Percentiles rank a stretch among this genome's conserved stretches.
These are phyloP conservation scores for Candida ipomoeae DNA, from an alignment of 805 yeast species.

Conservation along the genomic window DNA sequence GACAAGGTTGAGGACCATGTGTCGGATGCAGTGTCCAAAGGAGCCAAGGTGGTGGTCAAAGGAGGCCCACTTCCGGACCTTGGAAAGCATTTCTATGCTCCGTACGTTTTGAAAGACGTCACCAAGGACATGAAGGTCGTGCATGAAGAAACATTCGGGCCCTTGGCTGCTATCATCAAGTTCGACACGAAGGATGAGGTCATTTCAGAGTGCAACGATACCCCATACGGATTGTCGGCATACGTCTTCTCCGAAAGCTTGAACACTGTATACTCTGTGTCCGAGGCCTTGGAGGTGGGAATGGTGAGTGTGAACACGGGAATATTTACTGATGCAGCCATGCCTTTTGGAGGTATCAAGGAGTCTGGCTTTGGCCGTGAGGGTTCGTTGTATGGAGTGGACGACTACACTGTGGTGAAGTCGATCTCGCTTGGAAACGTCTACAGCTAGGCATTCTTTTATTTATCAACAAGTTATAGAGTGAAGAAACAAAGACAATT, in stretches of 20 bases:
- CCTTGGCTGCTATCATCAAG: constrained; percentile 53
- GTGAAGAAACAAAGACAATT: too few species aligned
- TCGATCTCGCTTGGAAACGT: constrained; percentile 48
- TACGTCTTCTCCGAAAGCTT: constrained; percentile 53
- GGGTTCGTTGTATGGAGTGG: constrained; percentile 59
- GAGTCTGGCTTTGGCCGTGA: constrained; percentile 71
- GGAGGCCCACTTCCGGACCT: constrained; percentile 51
- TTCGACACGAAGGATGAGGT: constrained; percentile 55
- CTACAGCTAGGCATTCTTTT: constrained; percentile 5
- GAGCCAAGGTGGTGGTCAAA: constrained; percentile 46
- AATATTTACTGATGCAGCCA: constrained; percentile 49
- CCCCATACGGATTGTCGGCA: constrained; percentile 55
- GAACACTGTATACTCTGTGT: constrained; percentile 47
- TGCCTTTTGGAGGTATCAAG: constrained; percentile 61
- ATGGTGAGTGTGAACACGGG: constrained; percentile 64
- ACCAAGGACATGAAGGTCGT: constrained; percentile 47
- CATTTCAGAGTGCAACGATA: constrained; percentile 49
- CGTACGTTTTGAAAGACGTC: constrained; percentile 51
- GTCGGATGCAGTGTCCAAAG: constrained; percentile 50
- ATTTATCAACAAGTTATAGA: too few species aligned
- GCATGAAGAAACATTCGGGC: constrained; percentile 63
- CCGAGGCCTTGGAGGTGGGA: constrained; percentile 59
- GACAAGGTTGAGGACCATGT: constrained; percentile 52
- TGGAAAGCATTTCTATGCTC: constrained; percentile 52
- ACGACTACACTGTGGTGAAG: constrained; percentile 54